phyloP scores from a whole-genome alignment of 2,329 filamentous ascomycete species.

The Chaetomium strumarium region DNA sequence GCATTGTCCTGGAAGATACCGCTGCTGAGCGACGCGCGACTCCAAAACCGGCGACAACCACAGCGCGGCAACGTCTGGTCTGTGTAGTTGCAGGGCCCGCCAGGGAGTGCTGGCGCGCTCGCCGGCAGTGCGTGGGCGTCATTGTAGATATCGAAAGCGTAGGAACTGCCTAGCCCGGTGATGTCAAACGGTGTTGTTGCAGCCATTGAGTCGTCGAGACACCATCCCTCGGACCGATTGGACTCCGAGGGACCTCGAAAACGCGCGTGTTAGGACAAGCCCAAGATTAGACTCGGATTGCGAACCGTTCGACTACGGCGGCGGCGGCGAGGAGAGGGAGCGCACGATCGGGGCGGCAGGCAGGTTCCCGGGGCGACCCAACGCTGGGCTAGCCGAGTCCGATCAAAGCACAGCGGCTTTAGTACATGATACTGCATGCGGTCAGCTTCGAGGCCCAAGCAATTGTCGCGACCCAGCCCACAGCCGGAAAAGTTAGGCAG shows the following conservation, averaged over 20 bases:
- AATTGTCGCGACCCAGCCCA: slow-evolving; percentile 10
- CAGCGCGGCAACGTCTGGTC: slow-evolving; percentile 51
- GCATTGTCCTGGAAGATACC: slow-evolving; percentile 28
- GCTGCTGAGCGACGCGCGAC: slow-evolving; percentile 31
- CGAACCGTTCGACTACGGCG: not conserved
- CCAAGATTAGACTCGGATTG: slow-evolving; percentile 8
- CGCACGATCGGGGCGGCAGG: slow-evolving; percentile 3
- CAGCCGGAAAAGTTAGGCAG: slow-evolving; percentile 15
- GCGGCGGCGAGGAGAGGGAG: not conserved
- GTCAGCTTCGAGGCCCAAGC: slow-evolving; percentile 12
- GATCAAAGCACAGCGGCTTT: slow-evolving; percentile 28
- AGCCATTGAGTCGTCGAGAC: slow-evolving; percentile 43
- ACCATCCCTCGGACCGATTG: slow-evolving; percentile 30
- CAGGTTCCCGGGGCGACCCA: slow-evolving; percentile 19
- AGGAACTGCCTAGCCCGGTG: slow-evolving; percentile 37
- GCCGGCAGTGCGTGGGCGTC: slow-evolving; percentile 34
- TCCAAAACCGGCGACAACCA: slow-evolving; percentile 58
- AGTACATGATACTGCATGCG: slow-evolving; percentile 34
- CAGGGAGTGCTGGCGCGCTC: slow-evolving; percentile 35
- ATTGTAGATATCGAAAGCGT: slow-evolving; percentile 50
- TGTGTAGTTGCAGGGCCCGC: slow-evolving; percentile 53
- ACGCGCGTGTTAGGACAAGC: slow-evolving; percentile 10
- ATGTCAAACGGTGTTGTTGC: slow-evolving; percentile 44
- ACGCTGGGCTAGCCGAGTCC: slow-evolving; percentile 24
- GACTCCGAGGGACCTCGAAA: not conserved